Conservation (phyloP, 1,284 basidiomycete species). For the Marasmius oreades region DNA sequence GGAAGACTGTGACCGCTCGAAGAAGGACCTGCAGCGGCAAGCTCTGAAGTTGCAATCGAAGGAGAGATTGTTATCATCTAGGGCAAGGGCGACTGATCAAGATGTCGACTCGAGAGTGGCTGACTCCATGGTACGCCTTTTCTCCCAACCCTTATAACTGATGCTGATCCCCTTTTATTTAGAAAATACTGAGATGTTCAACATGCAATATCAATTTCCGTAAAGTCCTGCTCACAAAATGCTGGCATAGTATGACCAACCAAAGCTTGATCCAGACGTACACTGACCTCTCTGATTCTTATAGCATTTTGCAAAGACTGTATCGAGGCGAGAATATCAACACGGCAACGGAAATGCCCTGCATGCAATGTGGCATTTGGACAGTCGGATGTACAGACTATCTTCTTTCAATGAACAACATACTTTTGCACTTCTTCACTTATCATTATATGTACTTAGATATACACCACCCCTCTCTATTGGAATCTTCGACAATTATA, state of each 20-base stretch:
- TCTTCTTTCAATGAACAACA: slow-evolving; percentile 73
- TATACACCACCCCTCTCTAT: background rate
- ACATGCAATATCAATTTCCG: slow-evolving; percentile 87
- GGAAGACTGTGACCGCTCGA: slow-evolving; percentile 43
- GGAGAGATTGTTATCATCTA: slow-evolving; percentile 21
- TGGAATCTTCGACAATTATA: too few relatives aligned
- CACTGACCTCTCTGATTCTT: slow-evolving; percentile 5
- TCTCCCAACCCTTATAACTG: background rate
- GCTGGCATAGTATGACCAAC: slow-evolving; percentile 81
- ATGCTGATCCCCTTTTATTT: slow-evolving; percentile 9
- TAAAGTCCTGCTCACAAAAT: slow-evolving; percentile 86
- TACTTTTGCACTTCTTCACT: slow-evolving; percentile 12
- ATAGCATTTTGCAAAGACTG: slow-evolving; percentile 88
- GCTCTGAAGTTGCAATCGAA: slow-evolving; percentile 43
- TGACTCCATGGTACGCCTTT: slow-evolving; percentile 7
- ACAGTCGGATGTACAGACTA: slow-evolving; percentile 79
- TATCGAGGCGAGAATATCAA: slow-evolving; percentile 85
- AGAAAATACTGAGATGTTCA: slow-evolving; percentile 90
- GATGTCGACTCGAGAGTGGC: slow-evolving; percentile 3
- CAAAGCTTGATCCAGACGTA: background rate
- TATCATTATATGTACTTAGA: slow-evolving; percentile 6
- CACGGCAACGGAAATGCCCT: slow-evolving; percentile 94
- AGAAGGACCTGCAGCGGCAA: slow-evolving; percentile 53
- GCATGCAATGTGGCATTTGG: slow-evolving; percentile 86
- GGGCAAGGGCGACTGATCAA: slow-evolving; percentile 2